Evolutionary conservation across 2,329 filamentous ascomycete genomes (phyloP).

Genomic region (Septoria petroselini): DNA sequence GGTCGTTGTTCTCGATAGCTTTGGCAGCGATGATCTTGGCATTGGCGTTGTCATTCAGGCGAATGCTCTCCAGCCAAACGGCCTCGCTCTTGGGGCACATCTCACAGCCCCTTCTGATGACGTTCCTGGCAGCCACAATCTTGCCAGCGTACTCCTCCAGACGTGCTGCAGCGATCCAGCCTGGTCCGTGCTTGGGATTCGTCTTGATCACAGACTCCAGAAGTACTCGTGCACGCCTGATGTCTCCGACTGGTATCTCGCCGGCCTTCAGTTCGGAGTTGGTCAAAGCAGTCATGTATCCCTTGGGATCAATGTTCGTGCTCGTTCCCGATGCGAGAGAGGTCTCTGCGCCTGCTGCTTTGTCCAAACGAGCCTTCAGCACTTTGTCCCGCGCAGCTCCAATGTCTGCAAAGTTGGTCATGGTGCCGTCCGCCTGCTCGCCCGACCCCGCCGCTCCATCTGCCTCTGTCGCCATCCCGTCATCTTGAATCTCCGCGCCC

Average conservation of each 20-base stretch:
- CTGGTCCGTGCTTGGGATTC: constrained; percentile 89
- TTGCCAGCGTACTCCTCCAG: constrained; percentile 92
- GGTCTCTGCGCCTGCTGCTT: constrained; percentile 73
- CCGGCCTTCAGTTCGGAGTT: constrained; percentile 75
- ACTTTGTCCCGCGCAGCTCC: constrained; percentile 95
- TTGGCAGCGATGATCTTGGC: constrained; percentile 93
- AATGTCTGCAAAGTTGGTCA: constrained; percentile 98
- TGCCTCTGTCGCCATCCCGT: constrained; percentile 52
- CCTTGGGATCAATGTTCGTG: constrained; percentile 89
- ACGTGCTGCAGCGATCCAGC: constrained; percentile 91
- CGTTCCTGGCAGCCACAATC: constrained; percentile 79
- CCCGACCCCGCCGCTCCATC: constrained; percentile 39
- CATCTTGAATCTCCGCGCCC: constrained; percentile 82
- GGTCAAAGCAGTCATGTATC: constrained; percentile 88
- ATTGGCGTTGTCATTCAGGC: constrained; percentile 82
- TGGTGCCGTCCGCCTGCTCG: constrained; percentile 70
- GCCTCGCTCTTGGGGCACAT: constrained; percentile 93
- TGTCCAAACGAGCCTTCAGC: constrained; percentile 86
- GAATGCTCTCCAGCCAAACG: constrained; percentile 93
- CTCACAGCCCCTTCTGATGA: constrained; percentile 84
- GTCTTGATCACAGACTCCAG: constrained; percentile 97
- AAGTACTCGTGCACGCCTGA: constrained; percentile 86
- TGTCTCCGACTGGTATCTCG: constrained; percentile 85
- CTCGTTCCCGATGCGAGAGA: constrained; percentile 63
- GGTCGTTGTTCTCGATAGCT: constrained; percentile 86